Percentiles rank a stretch among this genome's conserved stretches.
Conservation (phyloP, 1,284 basidiomycete genomes). For the Moniliophthora roreri region DNA sequence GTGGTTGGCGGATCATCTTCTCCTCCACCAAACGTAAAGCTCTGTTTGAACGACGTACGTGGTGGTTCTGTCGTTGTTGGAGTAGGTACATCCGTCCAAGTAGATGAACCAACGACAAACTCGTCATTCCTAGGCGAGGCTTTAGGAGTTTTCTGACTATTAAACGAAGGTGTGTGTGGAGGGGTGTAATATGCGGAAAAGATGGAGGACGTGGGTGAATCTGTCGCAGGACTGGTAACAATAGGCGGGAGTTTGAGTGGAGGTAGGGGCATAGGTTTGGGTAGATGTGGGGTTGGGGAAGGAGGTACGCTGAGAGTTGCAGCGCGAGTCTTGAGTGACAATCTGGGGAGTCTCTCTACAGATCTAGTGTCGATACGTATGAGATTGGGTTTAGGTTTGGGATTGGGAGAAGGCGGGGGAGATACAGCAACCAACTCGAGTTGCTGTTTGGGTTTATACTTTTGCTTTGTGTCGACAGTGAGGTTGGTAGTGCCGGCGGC, state of each 20-base stretch:
- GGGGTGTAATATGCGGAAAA: constrained; percentile 47
- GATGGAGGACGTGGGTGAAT: neutral
- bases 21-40: too few relatives aligned
- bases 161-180: constrained; percentile 51
- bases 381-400: neutral
- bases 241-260: neutral
- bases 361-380: neutral
- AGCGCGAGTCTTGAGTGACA: neutral
- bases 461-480: neutral
- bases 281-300: neutral
- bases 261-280: neutral
- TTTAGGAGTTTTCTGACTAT: neutral
- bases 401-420: neutral
- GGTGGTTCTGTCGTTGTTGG: neutral
- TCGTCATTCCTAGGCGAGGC: neutral
- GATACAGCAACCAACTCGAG: neutral
- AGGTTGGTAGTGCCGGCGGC: neutral
- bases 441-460: neutral
- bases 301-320: neutral
- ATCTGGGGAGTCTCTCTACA: neutral
- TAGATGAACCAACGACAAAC: neutral
- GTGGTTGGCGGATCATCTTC: constrained; percentile 18
- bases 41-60: constrained; percentile 1
- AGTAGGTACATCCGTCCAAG: neutral
- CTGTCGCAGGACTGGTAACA: neutral